Base-by-base conservation (phyloP, 2,329 filamentous ascomycete species). In the Hymenoscyphus infarciens region DNA sequence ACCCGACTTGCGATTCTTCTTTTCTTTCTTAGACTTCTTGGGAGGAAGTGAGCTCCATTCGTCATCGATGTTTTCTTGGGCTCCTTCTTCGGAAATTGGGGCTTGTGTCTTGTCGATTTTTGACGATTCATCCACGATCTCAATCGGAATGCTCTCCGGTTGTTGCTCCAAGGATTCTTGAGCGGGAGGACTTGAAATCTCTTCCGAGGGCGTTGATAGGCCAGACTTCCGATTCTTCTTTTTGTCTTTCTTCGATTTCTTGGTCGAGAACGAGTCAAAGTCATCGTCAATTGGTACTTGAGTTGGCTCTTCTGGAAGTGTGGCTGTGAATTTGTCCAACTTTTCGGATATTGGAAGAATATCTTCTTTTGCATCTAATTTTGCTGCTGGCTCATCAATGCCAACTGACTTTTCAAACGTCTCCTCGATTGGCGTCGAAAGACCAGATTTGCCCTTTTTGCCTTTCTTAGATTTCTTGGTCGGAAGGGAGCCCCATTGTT, bases 1-100 rank as follows among this genome's bases (percentile, higher is more conserved):
- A 16, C 56, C 59, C 38, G 67, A 67, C 25, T 61, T 61, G 35
- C 61, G 60, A 15, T 15, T 35, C 35, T 61, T 67, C 69, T 78
- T 79, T 4, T 73, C 71, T 63, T 76, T 65, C 57, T 65, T 63
- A 15, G 61, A 56, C 54, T 63, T 55, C 16, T 63, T 63, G 2
- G 52, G 39, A 6, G 61, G 56, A 31, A 25, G n/a, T 11, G 54
- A 45, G 5, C 22, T 42, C 61, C 54, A 60, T 42, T 63, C 56
- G 22, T 63, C 55, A 35, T 61, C 61, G 3, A 29, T 33, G 31
- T 57, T 19, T 22, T 57, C 54, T 56, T 63, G 15, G 3, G 29
- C 6, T 16, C 15, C 19, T 15, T 57, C 57, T 19, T 38, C 31
- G 3, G 13, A 7, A 8, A 16, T n/a, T 11, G 31, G 25, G 16